A percentile compares a stretch with the other conserved stretches of the same genome.
phyloP scores from a whole-genome alignment of 2,329 filamentous ascomycete species.

The Aspergillus amoenus region DNA sequence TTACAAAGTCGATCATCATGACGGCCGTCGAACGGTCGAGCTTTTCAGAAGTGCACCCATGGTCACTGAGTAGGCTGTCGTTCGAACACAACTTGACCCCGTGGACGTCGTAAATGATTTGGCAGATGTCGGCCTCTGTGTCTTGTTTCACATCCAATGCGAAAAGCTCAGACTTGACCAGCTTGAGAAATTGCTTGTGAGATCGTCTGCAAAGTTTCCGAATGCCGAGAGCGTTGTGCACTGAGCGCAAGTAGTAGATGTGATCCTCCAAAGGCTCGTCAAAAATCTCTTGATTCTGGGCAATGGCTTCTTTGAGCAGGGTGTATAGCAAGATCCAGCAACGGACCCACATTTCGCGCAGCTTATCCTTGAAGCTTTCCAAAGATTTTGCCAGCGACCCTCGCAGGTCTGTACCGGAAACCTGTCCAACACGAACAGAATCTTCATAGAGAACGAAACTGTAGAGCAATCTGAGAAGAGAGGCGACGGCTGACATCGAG shows the following conservation, averaged over 20 bases:
- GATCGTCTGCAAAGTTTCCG: conserved; percentile 82
- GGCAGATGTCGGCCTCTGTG: conserved; percentile 82
- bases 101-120: conserved; percentile 80
- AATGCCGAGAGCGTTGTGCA: conserved; percentile 81
- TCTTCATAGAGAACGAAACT: conserved; percentile 81
- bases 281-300: conserved; percentile 65
- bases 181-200: conserved; percentile 82
- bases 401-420: conserved; percentile 59
- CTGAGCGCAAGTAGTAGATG: conserved; percentile 73
- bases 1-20: conserved; percentile 78
- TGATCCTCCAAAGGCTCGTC: conserved; percentile 68
- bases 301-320: conserved; percentile 71
- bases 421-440: conserved; percentile 74
- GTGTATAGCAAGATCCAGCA: conserved; percentile 86
- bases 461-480: conserved; percentile 73
- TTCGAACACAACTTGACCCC: conserved; percentile 73
- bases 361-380: conserved; percentile 60
- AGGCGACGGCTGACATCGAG: conserved; percentile 70
- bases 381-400: conserved; percentile 43
- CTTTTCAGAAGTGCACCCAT: conserved; percentile 73
- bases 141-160: conserved; percentile 73
- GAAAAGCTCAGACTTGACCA: conserved; percentile 83
- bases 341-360: conserved; percentile 84
- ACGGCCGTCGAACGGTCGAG: conserved; percentile 79
- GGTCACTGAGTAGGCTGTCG: conserved; percentile 68